These are phyloP conservation scores for Moricandia arvensis DNA, from an alignment of 345 rosid species.

Conservation along the genomic window DNA sequence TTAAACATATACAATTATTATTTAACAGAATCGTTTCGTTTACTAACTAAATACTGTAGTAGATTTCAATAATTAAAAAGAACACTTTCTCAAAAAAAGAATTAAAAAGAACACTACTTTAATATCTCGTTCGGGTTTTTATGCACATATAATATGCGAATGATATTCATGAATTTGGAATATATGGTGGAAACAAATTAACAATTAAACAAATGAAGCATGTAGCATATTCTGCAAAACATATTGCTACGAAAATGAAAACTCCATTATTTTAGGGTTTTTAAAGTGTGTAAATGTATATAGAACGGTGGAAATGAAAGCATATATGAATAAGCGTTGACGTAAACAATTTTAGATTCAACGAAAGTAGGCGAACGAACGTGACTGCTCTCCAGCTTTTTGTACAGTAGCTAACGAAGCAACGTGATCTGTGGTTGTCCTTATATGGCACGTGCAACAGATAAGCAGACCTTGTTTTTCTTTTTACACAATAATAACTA, in stretches of 20 bases:
- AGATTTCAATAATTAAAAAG: no score
- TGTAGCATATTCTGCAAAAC: not conserved
- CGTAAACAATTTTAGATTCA: constrained; percentile 17
- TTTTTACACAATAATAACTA: not conserved
- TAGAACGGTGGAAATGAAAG: constrained; percentile 1
- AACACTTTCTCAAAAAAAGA: not conserved
- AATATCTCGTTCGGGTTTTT: not conserved
- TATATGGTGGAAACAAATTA: constrained; percentile 4
- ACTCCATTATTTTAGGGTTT: not conserved
- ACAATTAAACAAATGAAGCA: not conserved
- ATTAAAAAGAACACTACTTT: not conserved
- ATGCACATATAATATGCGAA: not conserved
- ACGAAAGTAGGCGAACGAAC: constrained; percentile 29
- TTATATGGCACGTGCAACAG: constrained; percentile 35
- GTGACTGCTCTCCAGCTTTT: constrained; percentile 27
- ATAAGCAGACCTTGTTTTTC: constrained; percentile 29
- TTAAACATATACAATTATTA: not conserved
- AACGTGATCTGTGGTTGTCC: constrained; percentile 38
- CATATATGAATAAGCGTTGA: constrained; percentile 11
- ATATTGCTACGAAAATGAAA: not conserved
- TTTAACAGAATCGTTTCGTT: not conserved
- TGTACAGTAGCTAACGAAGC: constrained; percentile 24
- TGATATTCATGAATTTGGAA: not conserved
- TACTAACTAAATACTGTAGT: not conserved
- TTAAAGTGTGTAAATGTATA: not conserved